phyloP scores from a whole-genome alignment of 805 yeast genomes.

The Diddensiella caesifluorescens region DNA sequence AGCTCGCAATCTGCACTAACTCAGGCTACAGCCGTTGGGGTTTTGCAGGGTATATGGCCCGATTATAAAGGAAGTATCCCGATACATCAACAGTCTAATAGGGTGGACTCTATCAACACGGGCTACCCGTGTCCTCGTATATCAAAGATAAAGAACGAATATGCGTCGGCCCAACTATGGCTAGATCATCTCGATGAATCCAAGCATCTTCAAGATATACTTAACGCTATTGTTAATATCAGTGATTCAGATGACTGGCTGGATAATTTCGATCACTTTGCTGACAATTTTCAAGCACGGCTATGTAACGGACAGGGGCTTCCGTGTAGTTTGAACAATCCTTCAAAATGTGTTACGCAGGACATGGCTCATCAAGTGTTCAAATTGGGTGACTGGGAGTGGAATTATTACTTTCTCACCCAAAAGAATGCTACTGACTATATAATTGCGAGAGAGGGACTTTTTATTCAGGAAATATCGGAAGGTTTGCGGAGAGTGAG shows the following conservation, averaged over 20 bases:
- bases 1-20: conserved; percentile 39
- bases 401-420: conserved; percentile 36
- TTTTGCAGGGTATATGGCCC: conserved; percentile 38
- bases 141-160: conserved; percentile 24
- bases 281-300: conserved; percentile 39
- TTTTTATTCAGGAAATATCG: conserved; percentile 36
- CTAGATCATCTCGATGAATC: conserved; percentile 33
- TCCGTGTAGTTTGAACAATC: conserved; percentile 29
- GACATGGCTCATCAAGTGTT: conserved; percentile 38
- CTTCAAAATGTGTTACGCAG: conserved; percentile 27
- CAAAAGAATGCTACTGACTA: conserved; percentile 35
- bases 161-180: conserved; percentile 34
- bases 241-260: conserved; percentile 25
- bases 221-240: conserved; percentile 32
- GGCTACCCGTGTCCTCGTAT: conserved; percentile 34
- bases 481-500: conserved; percentile 29
- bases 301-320: conserved; percentile 36
- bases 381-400: conserved; percentile 42
- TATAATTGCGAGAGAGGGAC: conserved; percentile 35
- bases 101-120: conserved; percentile 37
- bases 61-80: conserved; percentile 26
- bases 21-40: conserved; percentile 36
- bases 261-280: conserved; percentile 36
- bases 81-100: conserved; percentile 30
- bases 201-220: conserved; percentile 26